A percentile compares a stretch with the other conserved stretches of the same genome.
Conservation (phyloP, 75 land plant species). For the Cunninghamia lanceolata region DNA sequence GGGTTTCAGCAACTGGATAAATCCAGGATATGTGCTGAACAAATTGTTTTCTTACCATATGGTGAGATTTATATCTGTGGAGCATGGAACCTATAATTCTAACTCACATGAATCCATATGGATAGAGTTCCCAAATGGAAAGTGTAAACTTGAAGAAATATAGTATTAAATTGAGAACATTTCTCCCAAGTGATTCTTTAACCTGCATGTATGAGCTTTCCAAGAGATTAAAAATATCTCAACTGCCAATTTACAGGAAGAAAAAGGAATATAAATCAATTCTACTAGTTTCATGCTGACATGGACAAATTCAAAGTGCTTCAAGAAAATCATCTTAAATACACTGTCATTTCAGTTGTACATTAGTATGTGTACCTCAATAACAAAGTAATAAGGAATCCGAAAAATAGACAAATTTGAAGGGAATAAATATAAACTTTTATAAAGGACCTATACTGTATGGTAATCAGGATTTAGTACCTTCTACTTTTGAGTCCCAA, state of each 20-base stretch:
- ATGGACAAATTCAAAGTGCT: not conserved
- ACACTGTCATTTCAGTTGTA: not conserved
- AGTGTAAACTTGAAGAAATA: not conserved
- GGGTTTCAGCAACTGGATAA: not conserved
- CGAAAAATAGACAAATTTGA: not conserved
- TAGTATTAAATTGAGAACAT: not conserved
- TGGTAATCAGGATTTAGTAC: conserved; percentile 24
- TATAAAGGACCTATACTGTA: not conserved
- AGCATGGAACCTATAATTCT: not conserved
- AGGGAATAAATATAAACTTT: not conserved
- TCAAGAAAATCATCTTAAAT: not conserved
- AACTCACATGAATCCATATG: not conserved
- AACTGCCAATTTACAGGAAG: not conserved
- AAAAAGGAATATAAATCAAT: not conserved
- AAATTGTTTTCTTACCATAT: not conserved
- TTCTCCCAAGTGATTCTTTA: not conserved
- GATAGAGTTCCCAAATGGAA: not conserved
- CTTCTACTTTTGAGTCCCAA: conserved; percentile 91
- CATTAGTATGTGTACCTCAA: not conserved
- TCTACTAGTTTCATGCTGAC: not conserved
- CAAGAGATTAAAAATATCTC: not conserved
- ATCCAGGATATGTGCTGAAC: not conserved
- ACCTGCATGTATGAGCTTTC: not conserved
- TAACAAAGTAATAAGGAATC: not conserved
- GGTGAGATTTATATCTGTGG: not conserved